Conservation (phyloP, 2,329 filamentous ascomycete genomes). For the Onygenales sp. region DNA sequence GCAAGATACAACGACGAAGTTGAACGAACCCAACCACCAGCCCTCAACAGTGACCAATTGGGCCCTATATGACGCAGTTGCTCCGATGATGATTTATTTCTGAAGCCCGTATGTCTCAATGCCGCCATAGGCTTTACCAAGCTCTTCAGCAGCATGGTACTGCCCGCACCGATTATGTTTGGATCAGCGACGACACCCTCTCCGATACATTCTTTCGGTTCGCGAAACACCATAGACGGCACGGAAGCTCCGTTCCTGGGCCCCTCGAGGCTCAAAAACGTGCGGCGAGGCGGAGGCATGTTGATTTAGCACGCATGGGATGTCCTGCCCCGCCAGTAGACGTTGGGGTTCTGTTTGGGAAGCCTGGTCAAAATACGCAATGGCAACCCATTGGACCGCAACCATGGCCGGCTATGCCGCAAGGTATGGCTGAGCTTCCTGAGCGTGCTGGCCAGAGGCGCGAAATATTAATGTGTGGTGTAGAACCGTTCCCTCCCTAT, state of each 20-base stretch:
- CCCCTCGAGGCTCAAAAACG: constrained; percentile 53
- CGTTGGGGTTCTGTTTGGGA: constrained; percentile 32
- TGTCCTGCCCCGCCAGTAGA: constrained; percentile 23
- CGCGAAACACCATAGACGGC: constrained; percentile 38
- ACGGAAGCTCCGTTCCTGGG: constrained; percentile 53
- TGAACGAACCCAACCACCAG: not conserved
- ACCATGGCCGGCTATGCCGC: not conserved
- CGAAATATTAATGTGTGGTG: not conserved
- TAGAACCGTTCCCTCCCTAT: not conserved
- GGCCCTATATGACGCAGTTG: not conserved
- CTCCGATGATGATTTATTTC: constrained; percentile 8
- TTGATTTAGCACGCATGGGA: constrained; percentile 31
- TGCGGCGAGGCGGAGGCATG: constrained; percentile 47
- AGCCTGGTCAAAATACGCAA: constrained; percentile 17
- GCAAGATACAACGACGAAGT: not conserved
- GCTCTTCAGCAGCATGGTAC: constrained; percentile 20
- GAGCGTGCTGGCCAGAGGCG: not conserved
- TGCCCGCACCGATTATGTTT: constrained; percentile 25
- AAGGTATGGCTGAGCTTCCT: not conserved
- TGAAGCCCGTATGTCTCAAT: constrained; percentile 29
- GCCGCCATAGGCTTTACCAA: constrained; percentile 33
- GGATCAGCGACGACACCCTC: constrained; percentile 38
- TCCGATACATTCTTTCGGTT: constrained; percentile 40
- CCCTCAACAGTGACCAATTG: not conserved
- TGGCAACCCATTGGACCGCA: not conserved